Conservation (phyloP, 139 green algal genomes). For the Dunaliella primolecta region DNA sequence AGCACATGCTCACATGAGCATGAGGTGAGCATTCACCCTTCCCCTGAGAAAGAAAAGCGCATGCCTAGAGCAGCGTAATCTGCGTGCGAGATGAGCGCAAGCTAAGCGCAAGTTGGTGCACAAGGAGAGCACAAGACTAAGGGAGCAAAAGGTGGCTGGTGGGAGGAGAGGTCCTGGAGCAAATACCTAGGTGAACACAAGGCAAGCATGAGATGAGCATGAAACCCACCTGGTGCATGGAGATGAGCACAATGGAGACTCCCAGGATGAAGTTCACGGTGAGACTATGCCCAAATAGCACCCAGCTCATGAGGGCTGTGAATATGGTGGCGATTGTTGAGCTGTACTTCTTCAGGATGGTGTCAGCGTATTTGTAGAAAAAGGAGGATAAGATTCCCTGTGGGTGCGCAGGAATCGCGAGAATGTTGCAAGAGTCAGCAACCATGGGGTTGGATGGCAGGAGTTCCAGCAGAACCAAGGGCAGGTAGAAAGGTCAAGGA, state of each 20-base stretch:
- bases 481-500: too few relatives aligned
- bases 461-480: too few relatives aligned
- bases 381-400: conserved; percentile 92
- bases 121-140: too few relatives aligned
- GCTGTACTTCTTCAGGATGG: conserved; percentile 96
- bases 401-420: conserved; percentile 16
- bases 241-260: conserved; percentile 95
- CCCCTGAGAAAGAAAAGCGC: too few relatives aligned
- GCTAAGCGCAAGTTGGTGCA: too few relatives aligned
- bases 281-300: conserved; percentile 86
- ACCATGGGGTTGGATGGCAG: not conserved
- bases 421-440: not conserved
- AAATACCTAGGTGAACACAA: not conserved
- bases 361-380: conserved; percentile 98
- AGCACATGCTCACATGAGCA: too few relatives aligned
- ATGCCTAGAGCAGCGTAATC: too few relatives aligned
- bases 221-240: conserved; percentile 96
- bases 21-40: too few relatives aligned
- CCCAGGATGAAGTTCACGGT: conserved; percentile 93
- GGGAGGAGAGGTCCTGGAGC: not conserved
- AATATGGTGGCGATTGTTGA: conserved; percentile 94
- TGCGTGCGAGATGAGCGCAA: too few relatives aligned
- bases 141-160: too few relatives aligned
- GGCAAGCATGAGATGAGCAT: not conserved
- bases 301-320: conserved; percentile 84